These are phyloP conservation scores for Sporothrix globosa DNA, from an alignment of 2,329 filamentous ascomycete genomes.

Conservation along the genomic window DNA sequence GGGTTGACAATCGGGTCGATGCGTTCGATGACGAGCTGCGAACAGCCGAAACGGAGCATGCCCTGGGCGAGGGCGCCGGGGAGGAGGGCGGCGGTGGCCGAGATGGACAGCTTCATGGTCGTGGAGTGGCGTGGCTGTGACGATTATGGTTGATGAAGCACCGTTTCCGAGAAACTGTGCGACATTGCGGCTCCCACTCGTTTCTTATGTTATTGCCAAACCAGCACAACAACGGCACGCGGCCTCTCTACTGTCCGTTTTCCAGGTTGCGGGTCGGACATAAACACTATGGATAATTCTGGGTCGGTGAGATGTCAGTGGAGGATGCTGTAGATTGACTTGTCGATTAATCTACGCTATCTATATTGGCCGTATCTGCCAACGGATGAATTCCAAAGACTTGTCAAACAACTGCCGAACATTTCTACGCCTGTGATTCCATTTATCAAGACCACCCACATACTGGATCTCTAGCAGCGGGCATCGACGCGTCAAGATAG, in stretches of 20 bases:
- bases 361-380: background rate
- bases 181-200: background rate
- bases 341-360: background rate
- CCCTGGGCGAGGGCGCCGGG: constrained; percentile 33
- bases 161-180: background rate
- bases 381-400: too few relatives aligned
- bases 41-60: constrained; percentile 41
- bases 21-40: constrained; percentile 40
- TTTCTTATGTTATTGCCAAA: background rate
- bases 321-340: too few relatives aligned
- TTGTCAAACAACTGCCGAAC: background rate
- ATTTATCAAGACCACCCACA: too few relatives aligned
- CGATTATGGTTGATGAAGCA: background rate
- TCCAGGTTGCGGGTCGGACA: background rate
- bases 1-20: constrained; percentile 41
- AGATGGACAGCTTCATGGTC: constrained; percentile 17
- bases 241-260: background rate
- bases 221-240: background rate
- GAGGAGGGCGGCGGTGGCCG: background rate
- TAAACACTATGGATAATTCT: constrained; percentile 13
- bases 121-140: background rate
- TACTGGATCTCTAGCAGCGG: too few relatives aligned
- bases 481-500: too few relatives aligned
- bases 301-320: background rate
- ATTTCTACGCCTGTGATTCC: too few relatives aligned